Evolutionary conservation across 306 rosid species (phyloP), one percentile per base, ranked within the genome.

Genomic region (Lithocarpus polystachyus): DNA sequence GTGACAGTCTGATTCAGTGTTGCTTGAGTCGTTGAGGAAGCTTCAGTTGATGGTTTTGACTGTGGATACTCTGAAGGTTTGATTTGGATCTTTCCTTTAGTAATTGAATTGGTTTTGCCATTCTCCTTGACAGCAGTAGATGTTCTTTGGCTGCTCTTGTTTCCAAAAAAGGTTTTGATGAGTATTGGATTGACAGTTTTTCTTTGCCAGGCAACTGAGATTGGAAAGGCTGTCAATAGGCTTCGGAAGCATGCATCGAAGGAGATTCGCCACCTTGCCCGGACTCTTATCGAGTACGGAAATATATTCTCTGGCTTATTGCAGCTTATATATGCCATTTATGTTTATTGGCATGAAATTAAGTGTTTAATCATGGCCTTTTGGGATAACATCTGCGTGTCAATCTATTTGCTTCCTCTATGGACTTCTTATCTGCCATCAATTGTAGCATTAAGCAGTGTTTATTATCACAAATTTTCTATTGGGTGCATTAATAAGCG

Each of bases 11-110:
- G 98, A 91, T 31, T 83, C 92, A 6, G 90, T 87, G 70, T 57
- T 95, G 74, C 89, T 71, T 60, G 99, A 93, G 7, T 93, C 94
- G 4, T 68, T 95, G 90, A 91, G 98, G 88, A 91, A 83, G 91
- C 99, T 95, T 59, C 87, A 95, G 80, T 76, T 93, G 84, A 85
- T 95, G 92, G 86, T 75, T 72, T 86, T 95, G 33, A 76, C 86
- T 60, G 91, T 95, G 68, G 96, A 93, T 80, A 77, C 84, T 69
- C 80, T 95, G 1, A 85, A 91, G 99, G 98, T 92, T 76, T 48
- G 89, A 56, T 83, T 80, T 81, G 68, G 81, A 79, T 76, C 78
- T 37, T 68, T 73, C 55, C 65, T 17, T 83, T 72, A 6, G 59
- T 73, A 69, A 35, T 67, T 81, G 62, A 19, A 73, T 73, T 56